phyloP scores from a whole-genome alignment of 2,329 filamentous ascomycete species.

The Fusarium napiforme region DNA sequence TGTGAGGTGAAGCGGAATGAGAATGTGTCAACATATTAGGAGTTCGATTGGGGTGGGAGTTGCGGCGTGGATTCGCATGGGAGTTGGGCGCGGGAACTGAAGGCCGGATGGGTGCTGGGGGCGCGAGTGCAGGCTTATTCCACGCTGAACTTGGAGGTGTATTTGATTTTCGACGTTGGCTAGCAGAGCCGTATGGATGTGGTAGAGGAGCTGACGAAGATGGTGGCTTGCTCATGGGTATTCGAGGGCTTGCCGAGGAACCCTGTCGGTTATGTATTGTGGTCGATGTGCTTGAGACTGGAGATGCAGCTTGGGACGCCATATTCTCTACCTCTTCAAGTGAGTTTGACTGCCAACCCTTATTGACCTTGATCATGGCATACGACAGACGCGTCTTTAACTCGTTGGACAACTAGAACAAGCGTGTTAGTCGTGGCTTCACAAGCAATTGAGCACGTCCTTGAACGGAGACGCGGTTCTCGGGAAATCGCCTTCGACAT shows the following conservation, averaged over 20 bases:
- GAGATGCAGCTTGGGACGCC: conserved; percentile 75
- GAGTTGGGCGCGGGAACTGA: conserved; percentile 51
- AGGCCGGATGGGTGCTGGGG: conserved; percentile 66
- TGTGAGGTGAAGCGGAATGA: conserved; percentile 59
- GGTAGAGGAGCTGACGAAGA: conserved; percentile 48
- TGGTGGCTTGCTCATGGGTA: conserved; percentile 47
- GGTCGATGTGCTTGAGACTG: conserved; percentile 65
- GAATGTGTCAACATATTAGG: conserved; percentile 63
- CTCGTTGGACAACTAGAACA: conserved; percentile 75
- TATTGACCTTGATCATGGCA: conserved; percentile 92
- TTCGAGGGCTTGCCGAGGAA: conserved; percentile 65
- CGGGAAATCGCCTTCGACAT: conserved; percentile 46
- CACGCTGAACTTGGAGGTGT: conserved; percentile 53
- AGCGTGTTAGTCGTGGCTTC: conserved; percentile 29
- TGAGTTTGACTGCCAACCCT: conserved; percentile 84
- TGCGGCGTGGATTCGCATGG: conserved; percentile 57
- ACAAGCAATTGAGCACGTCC: neutral
- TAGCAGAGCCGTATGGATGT: conserved; percentile 39
- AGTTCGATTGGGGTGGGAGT: conserved; percentile 61
- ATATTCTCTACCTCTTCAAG: conserved; percentile 82
- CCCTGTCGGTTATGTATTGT: conserved; percentile 63
- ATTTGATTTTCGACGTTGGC: conserved; percentile 45
- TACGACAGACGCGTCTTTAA: conserved; percentile 88
- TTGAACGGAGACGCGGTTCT: neutral
- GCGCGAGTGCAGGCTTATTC: conserved; percentile 57